Conservation (phyloP, 768 basidiomycete species). For the Lentinula guzmanii region DNA sequence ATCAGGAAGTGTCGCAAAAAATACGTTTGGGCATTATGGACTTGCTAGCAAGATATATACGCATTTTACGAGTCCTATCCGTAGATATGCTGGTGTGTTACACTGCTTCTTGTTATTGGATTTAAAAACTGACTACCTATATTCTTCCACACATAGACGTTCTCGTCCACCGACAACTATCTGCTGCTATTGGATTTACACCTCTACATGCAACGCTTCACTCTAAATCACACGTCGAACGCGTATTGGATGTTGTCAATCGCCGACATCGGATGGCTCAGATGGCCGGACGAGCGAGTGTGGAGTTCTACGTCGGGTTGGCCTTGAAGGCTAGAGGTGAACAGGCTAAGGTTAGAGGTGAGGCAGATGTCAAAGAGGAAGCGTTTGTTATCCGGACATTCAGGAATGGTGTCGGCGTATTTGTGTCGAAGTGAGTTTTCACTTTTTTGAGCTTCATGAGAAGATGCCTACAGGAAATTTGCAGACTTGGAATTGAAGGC, state of each 20-base stretch:
- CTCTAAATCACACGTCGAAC: conserved; percentile 84
- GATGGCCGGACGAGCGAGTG: conserved; percentile 93
- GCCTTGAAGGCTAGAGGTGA: conserved; percentile 72
- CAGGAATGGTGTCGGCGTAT: conserved; percentile 94
- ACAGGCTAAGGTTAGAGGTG: conserved; percentile 21
- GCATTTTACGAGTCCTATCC: conserved; percentile 96
- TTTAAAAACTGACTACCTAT: background rate
- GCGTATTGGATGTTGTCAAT: conserved; percentile 81
- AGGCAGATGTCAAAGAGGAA: conserved; percentile 58
- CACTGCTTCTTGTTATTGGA: background rate
- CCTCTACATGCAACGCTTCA: conserved; percentile 85
- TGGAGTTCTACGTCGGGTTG: conserved; percentile 96
- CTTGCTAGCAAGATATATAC: conserved; percentile 97
- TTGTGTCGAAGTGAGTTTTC: conserved; percentile 78
- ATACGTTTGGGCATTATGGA: conserved; percentile 95
- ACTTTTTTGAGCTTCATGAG: background rate
- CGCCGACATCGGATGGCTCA: conserved; percentile 93
- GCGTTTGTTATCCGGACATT: conserved; percentile 94
- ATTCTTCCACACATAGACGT: conserved; percentile 52
- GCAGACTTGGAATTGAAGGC: conserved; percentile 89
- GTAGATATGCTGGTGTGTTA: conserved; percentile 82
- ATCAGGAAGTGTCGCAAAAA: conserved; percentile 86
- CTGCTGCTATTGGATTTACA: conserved; percentile 81
- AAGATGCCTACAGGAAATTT: background rate
- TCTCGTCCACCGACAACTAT: conserved; percentile 87